Base-by-base conservation (phyloP, 306 rosid species). In the Neltuma alba region DNA sequence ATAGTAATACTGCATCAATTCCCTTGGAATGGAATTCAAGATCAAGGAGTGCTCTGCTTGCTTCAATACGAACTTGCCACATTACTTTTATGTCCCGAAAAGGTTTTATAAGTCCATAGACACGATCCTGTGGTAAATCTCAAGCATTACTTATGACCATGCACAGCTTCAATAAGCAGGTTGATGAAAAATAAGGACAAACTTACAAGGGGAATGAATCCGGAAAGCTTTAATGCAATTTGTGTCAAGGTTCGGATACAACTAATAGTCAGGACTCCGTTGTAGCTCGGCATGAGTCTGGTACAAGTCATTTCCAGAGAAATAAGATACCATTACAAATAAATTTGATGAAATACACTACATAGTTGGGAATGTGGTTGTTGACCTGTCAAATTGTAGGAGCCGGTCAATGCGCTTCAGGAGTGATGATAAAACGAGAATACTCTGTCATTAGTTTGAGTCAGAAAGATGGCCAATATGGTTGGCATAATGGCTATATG, bases 271-370 rank as follows among this genome's bases (percentile, higher is more conserved):
- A 95, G 87, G 72, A 95, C 85, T 86, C 99, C 99, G 25, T 92
- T 95, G 88, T 92, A 88, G 85, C 98, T 92, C 54, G 98, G 98
- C 98, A 95, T 95, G 86, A 95, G 91, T 88, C 99, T 95, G 91
- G 68, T 58, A 81, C 72, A 88, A 58, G 74, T 77, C 80, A 88
- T 76, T 75, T 74, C 78, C 79, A 82, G 47, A 82, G 15, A 76
- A 61, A 62, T 75, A 33, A 88, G 83, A 74, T 72, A 61, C 74
- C 74, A 76, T 66, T 69, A 69, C 65, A 85, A 67, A 44, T 65
- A 65, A 79, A 67, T 72, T 82, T 33, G 68, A 85, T 21, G 54
- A 85, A 82, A 70, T 57, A 41, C 55, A 69, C 28, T 71, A 71
- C 34, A 34, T 65, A 64, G 76, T 76, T 79, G 64, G 80, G 74